Percentiles rank a stretch among this genome's conserved stretches.
These are phyloP conservation scores for Trichopus zeylanicus DNA, from an alignment of 116 monocot genomes.

Conservation along the genomic window DNA sequence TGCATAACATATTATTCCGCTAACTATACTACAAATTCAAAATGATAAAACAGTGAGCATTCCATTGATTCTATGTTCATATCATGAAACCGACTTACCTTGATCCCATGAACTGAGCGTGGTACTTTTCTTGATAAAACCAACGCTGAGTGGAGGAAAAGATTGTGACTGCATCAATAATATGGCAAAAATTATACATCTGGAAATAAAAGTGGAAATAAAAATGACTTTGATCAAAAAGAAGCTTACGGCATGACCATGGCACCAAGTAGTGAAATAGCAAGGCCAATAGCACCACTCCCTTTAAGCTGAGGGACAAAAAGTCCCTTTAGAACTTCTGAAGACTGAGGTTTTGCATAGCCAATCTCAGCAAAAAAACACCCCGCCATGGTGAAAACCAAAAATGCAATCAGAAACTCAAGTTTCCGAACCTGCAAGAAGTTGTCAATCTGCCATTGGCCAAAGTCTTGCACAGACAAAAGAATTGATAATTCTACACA, in stretches of 20 bases:
- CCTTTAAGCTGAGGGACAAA: constrained; percentile 91
- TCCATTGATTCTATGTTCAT: too few relatives aligned
- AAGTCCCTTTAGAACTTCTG: constrained; percentile 70
- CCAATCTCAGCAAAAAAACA: constrained; percentile 82
- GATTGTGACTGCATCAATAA: constrained; percentile 66
- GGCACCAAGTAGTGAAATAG: constrained; percentile 92
- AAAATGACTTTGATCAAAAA: constrained; percentile 1
- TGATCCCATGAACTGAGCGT: constrained; percentile 71
- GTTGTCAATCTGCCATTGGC: neutral
- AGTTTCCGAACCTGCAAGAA: constrained; percentile 79
- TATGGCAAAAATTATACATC: neutral
- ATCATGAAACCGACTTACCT: constrained; percentile 26
- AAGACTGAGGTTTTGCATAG: constrained; percentile 69
- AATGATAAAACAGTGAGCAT: too few relatives aligned
- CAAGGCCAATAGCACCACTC: constrained; percentile 87
- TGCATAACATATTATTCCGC: neutral
- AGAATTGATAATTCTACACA: too few relatives aligned
- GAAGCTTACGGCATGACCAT: constrained; percentile 99
- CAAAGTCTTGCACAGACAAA: too few relatives aligned
- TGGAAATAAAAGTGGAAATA: neutral
- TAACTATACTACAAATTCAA: too few relatives aligned
- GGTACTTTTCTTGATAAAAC: constrained; percentile 91
- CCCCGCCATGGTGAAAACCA: constrained; percentile 65
- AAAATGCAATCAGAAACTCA: constrained; percentile 71
- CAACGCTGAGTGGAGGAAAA: constrained; percentile 96